Conservation (phyloP, 495 filamentous ascomycete genomes). For the Aspergillus heteromorphus region DNA sequence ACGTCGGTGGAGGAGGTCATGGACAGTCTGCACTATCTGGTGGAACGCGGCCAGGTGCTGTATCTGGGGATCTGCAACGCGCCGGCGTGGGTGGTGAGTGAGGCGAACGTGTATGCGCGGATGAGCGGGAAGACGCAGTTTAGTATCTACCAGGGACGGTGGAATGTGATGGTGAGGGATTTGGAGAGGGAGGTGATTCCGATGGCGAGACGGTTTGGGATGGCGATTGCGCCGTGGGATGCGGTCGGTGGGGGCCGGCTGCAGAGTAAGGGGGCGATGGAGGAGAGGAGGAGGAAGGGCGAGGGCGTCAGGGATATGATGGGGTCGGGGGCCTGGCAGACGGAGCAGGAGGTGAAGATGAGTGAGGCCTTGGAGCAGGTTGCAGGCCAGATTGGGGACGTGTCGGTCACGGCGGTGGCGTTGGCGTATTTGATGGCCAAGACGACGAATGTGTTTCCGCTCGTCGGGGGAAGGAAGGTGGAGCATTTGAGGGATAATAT, state of each 20-base stretch:
- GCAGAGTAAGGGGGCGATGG: slow-evolving; percentile 33
- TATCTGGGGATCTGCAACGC: slow-evolving; percentile 36
- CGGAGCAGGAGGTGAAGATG: slow-evolving; percentile 37
- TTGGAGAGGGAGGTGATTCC: slow-evolving; percentile 55
- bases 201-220: slow-evolving; percentile 50
- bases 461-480: slow-evolving; percentile 62
- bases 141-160: not conserved
- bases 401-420: slow-evolving; percentile 52
- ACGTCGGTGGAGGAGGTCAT: slow-evolving; percentile 43
- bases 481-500: slow-evolving; percentile 61
- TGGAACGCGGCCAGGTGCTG: slow-evolving; percentile 38
- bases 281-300: slow-evolving; percentile 24
- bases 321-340: slow-evolving; percentile 14
- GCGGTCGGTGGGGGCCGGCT: slow-evolving; percentile 51
- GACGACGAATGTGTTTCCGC: slow-evolving; percentile 69
- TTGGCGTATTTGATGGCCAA: slow-evolving; percentile 71
- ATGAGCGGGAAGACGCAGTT: not conserved
- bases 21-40: slow-evolving; percentile 34
- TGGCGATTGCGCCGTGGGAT: slow-evolving; percentile 56
- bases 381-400: slow-evolving; percentile 42
- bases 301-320: slow-evolving; percentile 26
- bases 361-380: slow-evolving; percentile 46
- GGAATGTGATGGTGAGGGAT: slow-evolving; percentile 29
- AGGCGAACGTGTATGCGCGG: not conserved
- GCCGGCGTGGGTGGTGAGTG: not conserved